A percentile compares a stretch with the other conserved stretches of the same genome.
Evolutionary conservation across 768 basidiomycete species (phyloP).

Genomic region (Termitomyces sp.): DNA sequence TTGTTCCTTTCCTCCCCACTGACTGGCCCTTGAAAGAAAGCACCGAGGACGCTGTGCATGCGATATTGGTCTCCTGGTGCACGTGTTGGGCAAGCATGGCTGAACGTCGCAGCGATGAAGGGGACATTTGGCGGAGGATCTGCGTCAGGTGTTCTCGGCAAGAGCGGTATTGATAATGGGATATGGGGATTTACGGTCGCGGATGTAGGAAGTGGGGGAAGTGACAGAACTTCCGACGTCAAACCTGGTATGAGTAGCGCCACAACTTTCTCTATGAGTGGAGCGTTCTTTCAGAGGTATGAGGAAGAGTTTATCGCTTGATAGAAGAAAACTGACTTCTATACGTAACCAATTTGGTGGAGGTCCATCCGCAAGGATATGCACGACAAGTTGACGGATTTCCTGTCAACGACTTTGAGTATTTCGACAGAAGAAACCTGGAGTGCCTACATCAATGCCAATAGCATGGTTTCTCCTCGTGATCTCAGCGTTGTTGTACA

Average conservation of each 20-base stretch:
- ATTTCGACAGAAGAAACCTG: not conserved
- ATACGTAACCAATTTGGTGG: conserved; percentile 84
- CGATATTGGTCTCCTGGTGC: conserved; percentile 85
- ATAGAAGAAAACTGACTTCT: conserved; percentile 48
- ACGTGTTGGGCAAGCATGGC: conserved; percentile 88
- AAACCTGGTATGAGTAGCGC: conserved; percentile 83
- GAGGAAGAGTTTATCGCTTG: conserved; percentile 1
- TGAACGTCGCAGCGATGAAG: conserved; percentile 77
- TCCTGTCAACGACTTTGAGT: conserved; percentile 46
- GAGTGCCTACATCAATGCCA: conserved; percentile 65
- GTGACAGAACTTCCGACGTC: conserved; percentile 62
- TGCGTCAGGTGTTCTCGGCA: conserved; percentile 19
- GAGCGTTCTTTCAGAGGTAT: conserved; percentile 50
- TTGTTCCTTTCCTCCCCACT: conserved; percentile 76
- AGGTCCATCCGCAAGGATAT: conserved; percentile 78
- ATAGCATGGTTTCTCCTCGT: conserved; percentile 66
- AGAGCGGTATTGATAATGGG: conserved; percentile 36
- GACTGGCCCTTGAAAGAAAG: conserved; percentile 79
- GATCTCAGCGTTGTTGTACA: conserved; percentile 79
- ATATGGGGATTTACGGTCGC: conserved; percentile 50
- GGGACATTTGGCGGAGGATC: conserved; percentile 38
- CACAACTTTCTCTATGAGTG: conserved; percentile 73
- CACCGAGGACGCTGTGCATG: conserved; percentile 81
- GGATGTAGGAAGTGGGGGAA: conserved; percentile 68
- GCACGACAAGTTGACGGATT: conserved; percentile 79